phyloP scores from a whole-genome alignment of 1,284 basidiomycete species.

The Leucoagaricus sp. region DNA sequence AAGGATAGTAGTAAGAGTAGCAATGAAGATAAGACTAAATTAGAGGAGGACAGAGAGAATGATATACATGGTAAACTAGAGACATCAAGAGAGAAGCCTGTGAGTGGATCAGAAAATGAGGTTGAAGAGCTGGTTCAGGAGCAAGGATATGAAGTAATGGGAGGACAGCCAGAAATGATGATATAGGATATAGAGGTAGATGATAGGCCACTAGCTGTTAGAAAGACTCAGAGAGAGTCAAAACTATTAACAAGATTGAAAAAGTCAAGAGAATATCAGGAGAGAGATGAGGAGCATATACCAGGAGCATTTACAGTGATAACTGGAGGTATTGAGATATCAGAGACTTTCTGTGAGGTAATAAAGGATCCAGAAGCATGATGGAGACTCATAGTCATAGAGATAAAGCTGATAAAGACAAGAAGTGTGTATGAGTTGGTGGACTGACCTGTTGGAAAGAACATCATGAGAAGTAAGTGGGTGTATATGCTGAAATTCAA shows the following conservation, averaged over 20 bases:
- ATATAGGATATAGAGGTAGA: too few relatives aligned
- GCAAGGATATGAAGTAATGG: neutral
- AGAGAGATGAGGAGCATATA: neutral
- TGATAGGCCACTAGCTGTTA: neutral
- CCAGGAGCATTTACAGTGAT: neutral
- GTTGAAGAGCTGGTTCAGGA: neutral
- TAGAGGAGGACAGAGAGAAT: neutral
- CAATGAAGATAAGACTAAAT: neutral
- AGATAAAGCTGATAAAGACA: conserved; percentile 1
- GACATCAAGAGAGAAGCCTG: neutral
- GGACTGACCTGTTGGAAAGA: neutral
- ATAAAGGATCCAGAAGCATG: conserved; percentile 19
- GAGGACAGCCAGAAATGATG: too few relatives aligned
- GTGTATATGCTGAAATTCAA: conserved; percentile 11
- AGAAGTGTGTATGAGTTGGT: neutral
- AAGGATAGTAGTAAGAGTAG: too few relatives aligned
- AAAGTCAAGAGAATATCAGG: neutral
- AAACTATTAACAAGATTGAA: neutral
- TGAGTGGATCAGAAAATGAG: neutral
- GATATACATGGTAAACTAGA: neutral
- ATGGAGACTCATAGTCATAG: conserved; percentile 2
- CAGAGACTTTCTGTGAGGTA: conserved; percentile 17
- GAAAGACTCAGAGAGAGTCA: neutral
- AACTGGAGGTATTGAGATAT: neutral
- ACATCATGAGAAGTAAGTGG: conserved; percentile 1